A percentile compares a stretch with the other conserved stretches of the same genome.
Conservation (phyloP, 495 filamentous ascomycete species). For the Ramalina intermedia region DNA sequence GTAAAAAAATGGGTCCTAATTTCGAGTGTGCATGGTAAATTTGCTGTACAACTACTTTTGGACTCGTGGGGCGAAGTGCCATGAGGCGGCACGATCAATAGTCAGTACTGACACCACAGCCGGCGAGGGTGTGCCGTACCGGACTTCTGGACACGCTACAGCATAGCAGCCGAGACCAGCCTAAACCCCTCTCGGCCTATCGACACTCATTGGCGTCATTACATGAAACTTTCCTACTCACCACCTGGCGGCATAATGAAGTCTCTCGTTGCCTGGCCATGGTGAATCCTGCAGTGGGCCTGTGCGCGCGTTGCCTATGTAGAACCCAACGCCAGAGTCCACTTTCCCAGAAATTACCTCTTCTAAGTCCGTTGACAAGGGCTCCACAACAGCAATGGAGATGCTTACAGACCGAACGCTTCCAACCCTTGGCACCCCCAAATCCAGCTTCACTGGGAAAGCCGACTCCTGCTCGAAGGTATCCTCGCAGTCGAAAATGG, state of each 20-base stretch:
- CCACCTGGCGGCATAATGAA: not conserved
- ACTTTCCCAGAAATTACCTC: not conserved
- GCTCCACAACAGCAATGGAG: not conserved
- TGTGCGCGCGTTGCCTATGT: constrained; percentile 5
- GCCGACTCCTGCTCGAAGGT: constrained; percentile 48
- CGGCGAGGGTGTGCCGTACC: no score
- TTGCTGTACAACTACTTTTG: no score
- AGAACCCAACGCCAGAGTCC: not conserved
- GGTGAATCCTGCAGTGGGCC: constrained; percentile 1
- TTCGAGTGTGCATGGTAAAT: no score
- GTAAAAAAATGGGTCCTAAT: no score
- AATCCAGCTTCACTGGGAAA: constrained; percentile 66
- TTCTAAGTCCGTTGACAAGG: not conserved
- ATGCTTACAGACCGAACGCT: constrained; percentile 22
- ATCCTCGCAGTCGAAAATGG: constrained; percentile 57
- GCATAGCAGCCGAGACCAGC: no score
- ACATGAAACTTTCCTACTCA: not conserved
- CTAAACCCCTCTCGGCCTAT: no score
- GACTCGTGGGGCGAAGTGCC: no score
- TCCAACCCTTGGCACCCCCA: constrained; percentile 66
- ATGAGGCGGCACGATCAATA: no score
- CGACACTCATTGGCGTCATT: not conserved
- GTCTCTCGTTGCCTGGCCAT: constrained; percentile 1
- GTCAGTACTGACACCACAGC: no score
- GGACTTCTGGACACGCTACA: no score